Evolutionary conservation across 2,329 filamentous ascomycete genomes (phyloP), one percentile per base, ranked within the genome.

Genomic region (Sphaerulina vaccinii): DNA sequence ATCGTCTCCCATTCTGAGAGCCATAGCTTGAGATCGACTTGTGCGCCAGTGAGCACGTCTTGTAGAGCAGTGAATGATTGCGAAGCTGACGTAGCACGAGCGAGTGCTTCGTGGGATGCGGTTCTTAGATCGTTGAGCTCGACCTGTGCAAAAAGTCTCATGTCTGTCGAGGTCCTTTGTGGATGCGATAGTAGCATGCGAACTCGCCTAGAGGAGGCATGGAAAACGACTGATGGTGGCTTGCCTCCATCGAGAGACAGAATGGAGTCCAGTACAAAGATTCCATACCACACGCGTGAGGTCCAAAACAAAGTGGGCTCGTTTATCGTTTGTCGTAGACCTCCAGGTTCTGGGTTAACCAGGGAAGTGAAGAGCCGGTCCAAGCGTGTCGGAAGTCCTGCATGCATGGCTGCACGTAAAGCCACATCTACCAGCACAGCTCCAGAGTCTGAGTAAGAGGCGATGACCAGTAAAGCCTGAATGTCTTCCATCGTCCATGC

Each of bases 361-460:
- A 21, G 38, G 16, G 38, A 13, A 35, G 39, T 15, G 35, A 50
- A 50, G 23, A 50, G 39, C 2, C 16, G 19, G 33, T 51, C 48
- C 6, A 55, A 29, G 13, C 19, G n/a, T n/a, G 72, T 22, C 18
- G 45, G 44, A 0, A 81, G 61, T 1, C 72, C 70, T 4, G 79
- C 58, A 33, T 79, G 75, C 1, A 79, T 64, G 1, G 78, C 77
- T 68, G 80, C 77, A 32, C 75, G 69, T 3, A 75, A 71, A 1
- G 79, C 78, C 37, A 79, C 71, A 0, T 77, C 75, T 2, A 78
- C 66, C 0, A 81, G 65, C 1, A 80, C 60, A 6, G 75, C 78
- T 0, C 78, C 71, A 46, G 80, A 78, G 3, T 79, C 71, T 0
- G 75, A 75, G 54, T 81, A 82, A 49, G 76, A 78, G 0, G 78